phyloP scores from a whole-genome alignment of 768 basidiomycete genomes.

The Mycena polygramma region DNA sequence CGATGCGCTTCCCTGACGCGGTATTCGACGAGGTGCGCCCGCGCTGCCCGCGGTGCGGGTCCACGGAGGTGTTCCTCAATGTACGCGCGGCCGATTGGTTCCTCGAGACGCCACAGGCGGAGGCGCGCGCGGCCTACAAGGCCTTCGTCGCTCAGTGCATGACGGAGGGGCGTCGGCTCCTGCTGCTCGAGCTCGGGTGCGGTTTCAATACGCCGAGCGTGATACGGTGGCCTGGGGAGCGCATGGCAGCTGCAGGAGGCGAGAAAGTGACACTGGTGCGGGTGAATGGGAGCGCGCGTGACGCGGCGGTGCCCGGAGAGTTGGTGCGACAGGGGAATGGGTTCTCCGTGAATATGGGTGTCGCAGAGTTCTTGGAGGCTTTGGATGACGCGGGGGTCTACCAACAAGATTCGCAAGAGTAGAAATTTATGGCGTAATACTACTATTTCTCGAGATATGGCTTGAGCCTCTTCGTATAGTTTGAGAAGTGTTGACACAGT shows the following conservation, averaged over 20 bases:
- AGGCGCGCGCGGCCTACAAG: constrained; percentile 5
- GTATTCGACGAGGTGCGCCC: constrained; percentile 10
- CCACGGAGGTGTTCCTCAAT: constrained; percentile 18
- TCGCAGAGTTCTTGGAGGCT: not conserved
- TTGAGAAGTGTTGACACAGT: no score
- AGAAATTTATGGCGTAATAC: no score
- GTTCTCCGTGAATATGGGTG: not conserved
- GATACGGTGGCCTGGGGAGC: constrained; percentile 22
- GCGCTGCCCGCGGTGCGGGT: constrained; percentile 11
- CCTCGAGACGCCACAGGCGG: constrained; percentile 18
- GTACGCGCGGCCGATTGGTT: constrained; percentile 24
- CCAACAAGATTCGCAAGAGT: no score
- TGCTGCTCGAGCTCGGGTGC: constrained; percentile 19
- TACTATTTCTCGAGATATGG: no score
- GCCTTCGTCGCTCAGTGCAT: not conserved
- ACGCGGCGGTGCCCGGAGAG: constrained; percentile 11
- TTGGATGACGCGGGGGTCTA: not conserved
- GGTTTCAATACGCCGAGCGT: constrained; percentile 25
- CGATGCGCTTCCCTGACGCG: constrained; percentile 19
- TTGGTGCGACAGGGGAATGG: constrained; percentile 8
- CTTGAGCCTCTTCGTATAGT: no score
- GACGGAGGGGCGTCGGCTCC: not conserved
- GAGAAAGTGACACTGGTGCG: constrained; percentile 14
- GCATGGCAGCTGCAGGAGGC: constrained; percentile 5
- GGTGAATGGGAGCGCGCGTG: constrained; percentile 15